phyloP scores from a whole-genome alignment of 2,329 filamentous ascomycete species.

The Cercospora sp. region DNA sequence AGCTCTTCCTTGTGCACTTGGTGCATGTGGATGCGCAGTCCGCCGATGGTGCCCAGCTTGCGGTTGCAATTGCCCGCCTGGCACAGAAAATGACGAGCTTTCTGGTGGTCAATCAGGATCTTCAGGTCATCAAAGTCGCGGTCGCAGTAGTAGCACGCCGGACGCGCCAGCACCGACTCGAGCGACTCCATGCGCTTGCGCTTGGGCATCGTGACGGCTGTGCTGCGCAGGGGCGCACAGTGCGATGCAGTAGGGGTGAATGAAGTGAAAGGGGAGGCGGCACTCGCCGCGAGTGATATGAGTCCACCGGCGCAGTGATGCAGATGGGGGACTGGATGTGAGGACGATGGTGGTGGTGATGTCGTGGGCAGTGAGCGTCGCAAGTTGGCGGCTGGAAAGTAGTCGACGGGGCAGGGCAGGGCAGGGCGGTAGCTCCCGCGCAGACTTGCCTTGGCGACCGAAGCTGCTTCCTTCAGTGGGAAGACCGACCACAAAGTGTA shows the following conservation, averaged over 20 bases:
- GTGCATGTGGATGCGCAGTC: constrained; percentile 94
- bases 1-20: constrained; percentile 97
- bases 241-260: neutral
- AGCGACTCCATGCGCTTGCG: constrained; percentile 77
- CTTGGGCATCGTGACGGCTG: constrained; percentile 8
- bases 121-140: constrained; percentile 97
- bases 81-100: constrained; percentile 99
- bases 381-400: neutral
- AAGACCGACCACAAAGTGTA: neutral
- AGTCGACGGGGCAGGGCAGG: neutral
- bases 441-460: neutral
- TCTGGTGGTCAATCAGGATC: constrained; percentile 94
- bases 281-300: neutral
- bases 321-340: neutral
- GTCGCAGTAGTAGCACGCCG: constrained; percentile 99
- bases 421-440: neutral
- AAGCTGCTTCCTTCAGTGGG: neutral
- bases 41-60: constrained; percentile 89
- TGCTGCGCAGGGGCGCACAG: neutral
- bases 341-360: neutral
- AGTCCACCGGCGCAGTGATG: neutral
- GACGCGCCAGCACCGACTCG: constrained; percentile 81
- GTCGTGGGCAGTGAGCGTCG: neutral
- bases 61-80: constrained; percentile 72
- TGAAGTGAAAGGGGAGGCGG: neutral